Conservation (phyloP, 2,329 filamentous ascomycete genomes). For the Spiromastix sp. region DNA sequence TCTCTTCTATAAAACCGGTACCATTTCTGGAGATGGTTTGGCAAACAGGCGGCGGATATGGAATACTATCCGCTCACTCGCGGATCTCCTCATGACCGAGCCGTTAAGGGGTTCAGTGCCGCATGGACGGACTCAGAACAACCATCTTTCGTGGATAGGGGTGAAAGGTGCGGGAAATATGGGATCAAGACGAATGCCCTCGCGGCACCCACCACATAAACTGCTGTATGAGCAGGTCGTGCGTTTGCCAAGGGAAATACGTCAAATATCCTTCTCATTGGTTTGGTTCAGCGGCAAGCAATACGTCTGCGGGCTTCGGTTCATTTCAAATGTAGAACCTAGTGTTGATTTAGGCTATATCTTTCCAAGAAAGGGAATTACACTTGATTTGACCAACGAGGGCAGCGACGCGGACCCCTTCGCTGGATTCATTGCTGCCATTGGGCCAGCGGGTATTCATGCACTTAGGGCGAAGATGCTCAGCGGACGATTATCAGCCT, state of each 20-base stretch:
- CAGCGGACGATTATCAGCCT: slow-evolving; percentile 10
- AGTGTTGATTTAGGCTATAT: slow-evolving; percentile 10
- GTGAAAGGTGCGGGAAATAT: slow-evolving; percentile 2
- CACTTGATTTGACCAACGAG: slow-evolving; percentile 5
- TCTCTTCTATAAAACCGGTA: slow-evolving; percentile 11
- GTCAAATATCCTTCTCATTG: slow-evolving; percentile 10
- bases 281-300: slow-evolving; percentile 7
- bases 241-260: slow-evolving; percentile 6
- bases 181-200: neutral
- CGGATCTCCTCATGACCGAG: slow-evolving; percentile 8
- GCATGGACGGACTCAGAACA: neutral
- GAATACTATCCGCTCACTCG: slow-evolving; percentile 9
- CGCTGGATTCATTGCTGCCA: slow-evolving; percentile 11
- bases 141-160: slow-evolving; percentile 6
- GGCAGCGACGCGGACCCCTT: slow-evolving; percentile 2
- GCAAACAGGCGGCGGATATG: slow-evolving; percentile 13
- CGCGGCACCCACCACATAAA: slow-evolving; percentile 5
- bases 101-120: neutral
- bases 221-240: slow-evolving; percentile 9
- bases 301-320: slow-evolving; percentile 11
- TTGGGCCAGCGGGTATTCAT: slow-evolving; percentile 12
- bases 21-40: slow-evolving; percentile 5
- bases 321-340: slow-evolving; percentile 2
- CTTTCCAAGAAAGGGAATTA: slow-evolving; percentile 4
- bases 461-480: slow-evolving; percentile 10